Evolutionary conservation across 176 grass and related monocot genomes (phyloP), one percentile per base, ranked within the genome.

Genomic region (Oryza nivara): DNA sequence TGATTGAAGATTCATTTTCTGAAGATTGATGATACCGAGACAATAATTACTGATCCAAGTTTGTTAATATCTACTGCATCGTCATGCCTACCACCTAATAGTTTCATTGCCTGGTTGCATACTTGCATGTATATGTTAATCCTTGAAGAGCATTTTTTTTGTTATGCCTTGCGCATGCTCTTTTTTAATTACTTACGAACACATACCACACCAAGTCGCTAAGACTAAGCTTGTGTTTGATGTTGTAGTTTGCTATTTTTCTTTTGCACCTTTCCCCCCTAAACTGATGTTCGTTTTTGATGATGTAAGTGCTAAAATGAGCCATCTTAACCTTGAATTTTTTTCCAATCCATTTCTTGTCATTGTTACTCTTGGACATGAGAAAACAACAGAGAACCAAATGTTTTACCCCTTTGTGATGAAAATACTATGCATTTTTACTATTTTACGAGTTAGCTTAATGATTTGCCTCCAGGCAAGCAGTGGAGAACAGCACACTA

Each of bases 401-500:
- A 23, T 86, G 52, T 44, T 64, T 46, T 64, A 70, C 26, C 38
- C 46, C 51, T 90, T 49, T 63, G 72, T 83, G 22, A 92, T 83
- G 83, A 88, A 86, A 78, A 80, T 44, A 51, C 35, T 77, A 46
- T 16, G 0, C 9, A 77, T 4, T 56, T 34, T 83, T 72, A 10
- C 43, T 44, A 11, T 44, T 44, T 44, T 44, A 10, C 43, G 10
- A 44, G 40, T 68, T 67, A 81, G 9, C 65, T 45, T 12, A 52
- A 49, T 77, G 70, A 75, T 67, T 58, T 84, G 52, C 52, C 68
- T 72, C 80, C 72, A 67, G 43, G n/a, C 78, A 68, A 85, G 84
- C 34, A 95, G 72, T 83, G 75, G 70, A 56, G 81, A 86, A 46
- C 85, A 90, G 44, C 85, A 84, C 26, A 90, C 79, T 3, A 13